Evolutionary conservation across 2,329 filamentous ascomycete species (phyloP), one percentile per base, ranked within the genome.

Genomic region (Paraphaeosphaeria sporulosa): DNA sequence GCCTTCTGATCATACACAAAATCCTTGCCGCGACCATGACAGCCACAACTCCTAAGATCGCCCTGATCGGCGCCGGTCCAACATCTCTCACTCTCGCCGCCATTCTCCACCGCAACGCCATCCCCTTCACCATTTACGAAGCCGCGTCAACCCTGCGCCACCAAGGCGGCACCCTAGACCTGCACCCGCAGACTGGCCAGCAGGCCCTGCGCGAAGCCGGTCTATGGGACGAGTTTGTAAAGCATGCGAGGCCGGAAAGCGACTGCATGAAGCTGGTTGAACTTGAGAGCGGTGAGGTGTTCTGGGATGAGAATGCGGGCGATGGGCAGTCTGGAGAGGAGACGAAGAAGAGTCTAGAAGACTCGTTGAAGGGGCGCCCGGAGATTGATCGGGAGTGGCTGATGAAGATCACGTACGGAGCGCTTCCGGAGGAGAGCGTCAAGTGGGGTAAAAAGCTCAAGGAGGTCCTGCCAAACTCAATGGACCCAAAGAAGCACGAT

Each of bases 101-200:
- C 21, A 79, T 88, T 38, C 80, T 88, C 8, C 76, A 83, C 52
- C 70, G 78, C n/a, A 76, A 81, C 58, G 72, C 75, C 50, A 76
- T 85, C 51, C 71, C 82, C 4, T 80, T 81, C 60, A 82, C 79
- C 7, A 73, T 88, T 27, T 88, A 82, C 64, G 71, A 74, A 83
- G 57, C 68, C 12, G 55, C 65, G 5, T n/a, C 65, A 5, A 27
- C 46, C 77, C 4, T 70, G 48, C 87, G 71, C 8, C 67, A 73
- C 25, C 63, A 70, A 61, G 70, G 72, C 42, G 71, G 71, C 2
- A 63, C 63, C n/a, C 79, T 88, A 2, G 85, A 87, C 65, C 72
- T 88, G 9, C 85, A 88, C 63, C 80, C 80, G 0, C 63, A 75
- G 3, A 82, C 82, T 1, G 85, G 86, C 0, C 80, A 87, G 34